Percentiles rank a stretch among this genome's conserved stretches.
These are phyloP conservation scores for Rhododendron vialii DNA, from an alignment of 148 eudicot species.

Conservation along the genomic window DNA sequence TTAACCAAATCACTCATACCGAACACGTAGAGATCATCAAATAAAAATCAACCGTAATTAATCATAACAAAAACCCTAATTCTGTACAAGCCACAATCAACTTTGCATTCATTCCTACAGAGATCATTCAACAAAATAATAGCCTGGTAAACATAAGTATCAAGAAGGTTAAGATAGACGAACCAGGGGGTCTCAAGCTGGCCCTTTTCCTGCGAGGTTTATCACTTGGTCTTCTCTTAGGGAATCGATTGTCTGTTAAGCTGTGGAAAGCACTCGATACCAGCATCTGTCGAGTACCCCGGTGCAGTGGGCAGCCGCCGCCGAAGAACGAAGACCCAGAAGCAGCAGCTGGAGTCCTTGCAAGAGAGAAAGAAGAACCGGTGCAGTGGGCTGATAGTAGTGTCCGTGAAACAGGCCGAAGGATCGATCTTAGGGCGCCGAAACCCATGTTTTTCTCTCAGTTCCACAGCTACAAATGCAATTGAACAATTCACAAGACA, in stretches of 20 bases:
- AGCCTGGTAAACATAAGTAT: background rate
- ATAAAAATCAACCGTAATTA: background rate
- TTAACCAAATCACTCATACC: background rate
- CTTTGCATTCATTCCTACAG: background rate
- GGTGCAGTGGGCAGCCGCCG: slow-evolving; percentile 32
- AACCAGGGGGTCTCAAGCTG: slow-evolving; percentile 25
- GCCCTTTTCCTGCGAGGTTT: slow-evolving; percentile 71
- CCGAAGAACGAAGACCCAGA: slow-evolving; percentile 11
- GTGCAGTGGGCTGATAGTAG: slow-evolving; percentile 16
- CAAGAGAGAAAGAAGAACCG: slow-evolving; percentile 16
- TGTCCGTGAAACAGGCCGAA: slow-evolving; percentile 58
- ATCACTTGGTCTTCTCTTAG: slow-evolving; percentile 65
- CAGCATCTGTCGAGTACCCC: slow-evolving; percentile 39
- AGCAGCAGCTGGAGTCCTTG: slow-evolving; percentile 13
- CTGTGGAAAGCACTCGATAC: slow-evolving; percentile 51
- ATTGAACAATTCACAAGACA: background rate
- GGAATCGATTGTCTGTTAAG: slow-evolving; percentile 66
- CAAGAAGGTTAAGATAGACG: background rate
- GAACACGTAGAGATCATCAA: background rate
- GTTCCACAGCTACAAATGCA: background rate
- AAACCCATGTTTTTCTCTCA: slow-evolving; percentile 37
- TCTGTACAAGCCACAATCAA: background rate
- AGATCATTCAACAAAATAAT: background rate
- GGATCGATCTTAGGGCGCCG: slow-evolving; percentile 56
- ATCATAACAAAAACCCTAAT: background rate